These are phyloP conservation scores for Xylaria venustula DNA, from an alignment of 495 filamentous ascomycete species.

Conservation along the genomic window DNA sequence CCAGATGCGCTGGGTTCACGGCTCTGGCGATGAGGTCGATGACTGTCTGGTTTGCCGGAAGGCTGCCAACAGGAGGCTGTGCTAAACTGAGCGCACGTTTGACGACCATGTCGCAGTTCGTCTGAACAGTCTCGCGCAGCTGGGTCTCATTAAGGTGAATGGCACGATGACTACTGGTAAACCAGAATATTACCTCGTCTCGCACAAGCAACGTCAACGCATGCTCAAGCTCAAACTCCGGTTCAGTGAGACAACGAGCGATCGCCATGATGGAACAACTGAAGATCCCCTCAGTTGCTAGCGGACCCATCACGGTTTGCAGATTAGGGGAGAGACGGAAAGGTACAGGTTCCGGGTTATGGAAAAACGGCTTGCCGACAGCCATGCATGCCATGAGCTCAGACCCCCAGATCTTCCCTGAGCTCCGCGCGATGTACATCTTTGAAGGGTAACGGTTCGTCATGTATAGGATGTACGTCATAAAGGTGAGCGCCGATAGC, in stretches of 20 bases:
- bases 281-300: slow-evolving; percentile 94
- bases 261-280: slow-evolving; percentile 91
- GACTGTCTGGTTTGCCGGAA: slow-evolving; percentile 94
- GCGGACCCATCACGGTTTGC: slow-evolving; percentile 90
- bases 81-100: slow-evolving; percentile 84
- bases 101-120: slow-evolving; percentile 85
- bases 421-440: slow-evolving; percentile 82
- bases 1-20: slow-evolving; percentile 82
- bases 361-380: slow-evolving; percentile 77
- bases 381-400: slow-evolving; percentile 87
- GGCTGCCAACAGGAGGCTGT: slow-evolving; percentile 56
- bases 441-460: slow-evolving; percentile 92
- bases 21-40: slow-evolving; percentile 85
- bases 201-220: slow-evolving; percentile 90
- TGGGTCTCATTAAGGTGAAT: slow-evolving; percentile 60
- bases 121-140: slow-evolving; percentile 81
- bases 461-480: slow-evolving; percentile 98
- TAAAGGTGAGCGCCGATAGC: slow-evolving; percentile 93
- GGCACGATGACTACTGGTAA: slow-evolving; percentile 72
- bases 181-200: slow-evolving; percentile 98
- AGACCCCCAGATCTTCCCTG: slow-evolving; percentile 93
- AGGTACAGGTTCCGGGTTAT: slow-evolving; percentile 89
- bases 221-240: slow-evolving; percentile 85
- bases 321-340: slow-evolving; percentile 97
- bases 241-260: slow-evolving; percentile 91